Conservation (phyloP, 306 rosid genomes). For the Pterocarpus santalinus region DNA sequence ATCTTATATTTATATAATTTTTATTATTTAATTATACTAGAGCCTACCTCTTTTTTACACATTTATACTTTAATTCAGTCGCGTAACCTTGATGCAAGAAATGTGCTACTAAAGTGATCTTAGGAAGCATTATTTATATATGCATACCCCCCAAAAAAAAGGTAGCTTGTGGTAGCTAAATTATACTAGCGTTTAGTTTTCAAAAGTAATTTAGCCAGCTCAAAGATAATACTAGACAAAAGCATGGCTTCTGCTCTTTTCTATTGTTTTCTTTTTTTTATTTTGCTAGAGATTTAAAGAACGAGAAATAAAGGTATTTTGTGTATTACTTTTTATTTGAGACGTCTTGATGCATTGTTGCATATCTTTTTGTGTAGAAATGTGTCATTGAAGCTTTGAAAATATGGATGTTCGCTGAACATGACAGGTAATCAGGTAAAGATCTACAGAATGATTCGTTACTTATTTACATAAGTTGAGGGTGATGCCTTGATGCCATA, state of each 20-base stretch:
- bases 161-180: no score
- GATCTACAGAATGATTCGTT: background rate
- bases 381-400: conserved; percentile 5
- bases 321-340: conserved; percentile 9
- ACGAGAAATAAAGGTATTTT: background rate
- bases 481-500: background rate
- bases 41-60: background rate
- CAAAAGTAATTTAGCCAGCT: no score
- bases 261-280: background rate
- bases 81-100: background rate
- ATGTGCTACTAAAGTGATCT: no score
- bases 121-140: no score
- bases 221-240: background rate
- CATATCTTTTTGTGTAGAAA: conserved; percentile 24
- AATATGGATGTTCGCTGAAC: background rate
- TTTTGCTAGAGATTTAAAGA: background rate
- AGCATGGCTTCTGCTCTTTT: background rate
- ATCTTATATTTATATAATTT: no score
- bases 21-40: background rate
- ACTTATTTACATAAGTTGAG: background rate
- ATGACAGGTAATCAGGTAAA: background rate
- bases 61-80: background rate
- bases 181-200: no score
- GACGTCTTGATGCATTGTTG: conserved; percentile 42
- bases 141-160: no score